Evolutionary conservation across 2,329 filamentous ascomycete species (phyloP), one percentile per base, ranked within the genome.

Genomic region (Escovopsis sp.): DNA sequence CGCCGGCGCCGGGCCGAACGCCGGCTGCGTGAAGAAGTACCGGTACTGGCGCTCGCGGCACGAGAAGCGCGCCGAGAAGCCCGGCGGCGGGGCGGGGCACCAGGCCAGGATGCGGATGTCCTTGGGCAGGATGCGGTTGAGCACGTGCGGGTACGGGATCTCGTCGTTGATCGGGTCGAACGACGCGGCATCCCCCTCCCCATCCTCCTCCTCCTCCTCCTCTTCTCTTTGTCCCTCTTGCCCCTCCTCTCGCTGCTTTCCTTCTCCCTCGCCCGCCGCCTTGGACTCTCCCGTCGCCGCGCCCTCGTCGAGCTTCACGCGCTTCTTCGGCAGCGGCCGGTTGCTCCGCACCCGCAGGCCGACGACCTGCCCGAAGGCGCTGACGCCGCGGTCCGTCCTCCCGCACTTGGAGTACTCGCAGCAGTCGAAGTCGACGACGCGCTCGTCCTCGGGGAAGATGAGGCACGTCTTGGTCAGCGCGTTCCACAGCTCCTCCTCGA

Each of bases 1-100:
- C 7, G 55, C 46, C 2, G 59, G 60, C 5, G 74, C 68, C 0
- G 86, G 86, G 2, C 76, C 66, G 55, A 86, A 94, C 1, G 83
- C 84, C 0, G 91, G 91, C 57, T 95, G 86, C 0, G 91, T 96
- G 66, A 98, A 98, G 68, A 94, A 96, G 63, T 98, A 98, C 44
- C 85, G 79, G 65, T 98, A 98, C 50, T 84, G 81, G 16, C 91
- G 74, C 62, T 95, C 87, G 47, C 81, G 77, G 62, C 91, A 98
- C 41, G 84, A 87, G 70, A 95, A 95, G 34, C 91, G 79, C 5
- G 91, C 91, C 30, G 84, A 87, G 60, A 98, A 98, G 46, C 75
- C 74, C 8, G 72, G 63, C 0, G 88, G 85, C 13, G 83, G 84
- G 27, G 76, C 69, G 0, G 89, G 86, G 57, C 88, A 94, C 91